Evolutionary conservation across 2,329 filamentous ascomycete species (phyloP).

Genomic region (Neospermospora avenae): DNA sequence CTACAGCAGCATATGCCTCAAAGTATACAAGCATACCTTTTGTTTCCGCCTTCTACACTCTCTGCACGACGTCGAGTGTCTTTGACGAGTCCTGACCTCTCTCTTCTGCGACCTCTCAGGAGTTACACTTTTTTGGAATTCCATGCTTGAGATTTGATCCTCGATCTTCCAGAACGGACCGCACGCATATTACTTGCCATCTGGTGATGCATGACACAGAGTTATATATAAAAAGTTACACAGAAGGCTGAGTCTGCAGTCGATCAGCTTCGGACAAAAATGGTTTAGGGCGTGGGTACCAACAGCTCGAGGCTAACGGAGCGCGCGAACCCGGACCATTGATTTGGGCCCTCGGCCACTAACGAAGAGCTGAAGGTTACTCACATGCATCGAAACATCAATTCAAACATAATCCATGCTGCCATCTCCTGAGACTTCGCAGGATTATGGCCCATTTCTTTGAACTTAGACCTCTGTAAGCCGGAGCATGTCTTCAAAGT

Average conservation of each 20-base stretch:
- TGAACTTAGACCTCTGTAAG: too few relatives aligned
- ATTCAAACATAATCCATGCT: not conserved
- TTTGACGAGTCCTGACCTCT: constrained; percentile 21
- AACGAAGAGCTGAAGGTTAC: not conserved
- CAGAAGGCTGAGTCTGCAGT: not conserved
- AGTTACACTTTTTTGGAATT: constrained; percentile 17
- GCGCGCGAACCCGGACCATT: not conserved
- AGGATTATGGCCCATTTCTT: not conserved
- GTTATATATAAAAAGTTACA: constrained; percentile 1
- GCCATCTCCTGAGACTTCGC: not conserved
- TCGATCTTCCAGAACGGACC: constrained; percentile 4
- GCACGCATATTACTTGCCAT: constrained; percentile 13
- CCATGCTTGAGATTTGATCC: not conserved
- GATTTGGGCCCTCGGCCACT: not conserved
- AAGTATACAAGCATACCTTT: constrained; percentile 21
- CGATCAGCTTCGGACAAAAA: not conserved
- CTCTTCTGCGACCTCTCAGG: constrained; percentile 23
- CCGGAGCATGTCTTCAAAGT: too few relatives aligned
- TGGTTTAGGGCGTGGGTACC: not conserved
- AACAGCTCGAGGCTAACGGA: not conserved
- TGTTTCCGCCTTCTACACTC: constrained; percentile 27
- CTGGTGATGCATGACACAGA: constrained; percentile 15
- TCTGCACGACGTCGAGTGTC: constrained; percentile 25
- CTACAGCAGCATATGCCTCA: not conserved
- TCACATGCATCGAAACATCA: not conserved